Evolutionary conservation across 1,284 basidiomycete species (phyloP).

Genomic region (Neolentinus lepideus): DNA sequence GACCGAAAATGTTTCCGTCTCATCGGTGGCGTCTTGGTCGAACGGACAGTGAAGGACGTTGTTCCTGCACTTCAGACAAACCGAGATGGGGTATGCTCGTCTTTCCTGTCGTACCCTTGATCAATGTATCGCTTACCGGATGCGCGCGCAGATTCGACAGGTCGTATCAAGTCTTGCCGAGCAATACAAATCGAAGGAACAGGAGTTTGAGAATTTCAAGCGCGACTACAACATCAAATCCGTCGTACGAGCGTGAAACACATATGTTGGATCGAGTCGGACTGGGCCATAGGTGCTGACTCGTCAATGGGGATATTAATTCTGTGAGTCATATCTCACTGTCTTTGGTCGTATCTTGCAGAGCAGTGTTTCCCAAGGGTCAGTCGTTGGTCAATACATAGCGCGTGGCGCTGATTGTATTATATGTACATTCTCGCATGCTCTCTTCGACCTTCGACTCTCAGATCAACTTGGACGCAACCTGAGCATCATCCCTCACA

Average conservation of each 20-base stretch:
- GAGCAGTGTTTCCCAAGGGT: no score
- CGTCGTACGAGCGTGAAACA: conserved; percentile 24
- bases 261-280: neutral
- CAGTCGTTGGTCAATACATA: neutral
- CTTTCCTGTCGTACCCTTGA: conserved; percentile 3
- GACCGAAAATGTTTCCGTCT: conserved; percentile 94
- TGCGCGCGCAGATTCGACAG: conserved; percentile 58
- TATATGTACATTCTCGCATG: neutral
- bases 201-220: conserved; percentile 80
- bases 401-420: neutral
- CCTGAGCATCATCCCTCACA: no score
- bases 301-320: no score
- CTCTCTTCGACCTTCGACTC: neutral
- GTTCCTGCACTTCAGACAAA: conserved; percentile 86
- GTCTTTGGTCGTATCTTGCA: no score
- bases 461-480: no score
- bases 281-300: no score
- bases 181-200: conserved; percentile 85
- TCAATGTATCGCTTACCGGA: conserved; percentile 1
- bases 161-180: conserved; percentile 71
- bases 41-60: conserved; percentile 94
- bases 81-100: conserved; percentile 57
- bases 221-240: conserved; percentile 76
- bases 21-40: conserved; percentile 93
- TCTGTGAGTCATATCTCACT: no score